Percentiles rank a stretch among this genome's conserved stretches.
phyloP scores from a whole-genome alignment of 495 filamentous ascomycete species.

The Bacidia gigantensis region DNA sequence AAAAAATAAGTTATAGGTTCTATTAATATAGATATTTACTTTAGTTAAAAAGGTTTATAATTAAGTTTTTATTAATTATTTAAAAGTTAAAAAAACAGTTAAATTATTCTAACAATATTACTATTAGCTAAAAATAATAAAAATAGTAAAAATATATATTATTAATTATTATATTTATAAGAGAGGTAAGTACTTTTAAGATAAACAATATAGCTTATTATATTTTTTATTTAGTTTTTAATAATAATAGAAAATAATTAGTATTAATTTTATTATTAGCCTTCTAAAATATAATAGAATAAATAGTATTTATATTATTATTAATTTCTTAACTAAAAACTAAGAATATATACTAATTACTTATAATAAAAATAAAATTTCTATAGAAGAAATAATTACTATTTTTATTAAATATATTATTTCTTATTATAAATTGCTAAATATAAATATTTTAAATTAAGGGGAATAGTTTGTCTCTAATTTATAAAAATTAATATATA shows the following conservation, averaged over 20 bases:
- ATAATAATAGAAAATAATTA: neutral
- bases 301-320: no score
- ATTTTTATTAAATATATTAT: no score
- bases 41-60: neutral
- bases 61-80: neutral
- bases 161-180: slow-evolving; percentile 6
- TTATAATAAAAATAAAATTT: no score
- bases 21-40: neutral
- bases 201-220: slow-evolving; percentile 1
- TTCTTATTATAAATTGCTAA: no score
- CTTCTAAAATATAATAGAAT: slow-evolving; percentile 4
- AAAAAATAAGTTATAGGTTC: neutral
- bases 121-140: neutral
- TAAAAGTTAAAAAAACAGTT: neutral
- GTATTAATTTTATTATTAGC: neutral
- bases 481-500: neutral
- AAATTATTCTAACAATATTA: neutral
- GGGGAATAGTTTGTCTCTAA: slow-evolving; percentile 2
- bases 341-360: no score
- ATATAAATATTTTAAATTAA: no score
- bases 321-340: no score
- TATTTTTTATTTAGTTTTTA: neutral
- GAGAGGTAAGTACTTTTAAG: slow-evolving; percentile 2
- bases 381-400: no score
- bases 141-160: neutral